phyloP scores from a whole-genome alignment of 176 grass and related monocot species.

The Oryza nivara region DNA sequence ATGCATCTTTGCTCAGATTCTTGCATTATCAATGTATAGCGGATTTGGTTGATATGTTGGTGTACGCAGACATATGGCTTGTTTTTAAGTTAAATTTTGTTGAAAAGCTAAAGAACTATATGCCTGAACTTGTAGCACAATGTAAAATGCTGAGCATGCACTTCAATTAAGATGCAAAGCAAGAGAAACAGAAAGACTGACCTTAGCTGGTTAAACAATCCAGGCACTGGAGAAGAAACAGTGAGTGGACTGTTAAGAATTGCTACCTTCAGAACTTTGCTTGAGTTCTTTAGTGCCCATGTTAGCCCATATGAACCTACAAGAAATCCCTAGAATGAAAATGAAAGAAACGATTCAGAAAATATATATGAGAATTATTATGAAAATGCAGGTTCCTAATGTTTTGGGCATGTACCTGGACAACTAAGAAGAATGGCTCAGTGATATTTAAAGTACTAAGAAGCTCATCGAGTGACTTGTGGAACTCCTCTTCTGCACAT shows the following conservation, averaged over 20 bases:
- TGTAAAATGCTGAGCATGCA: neutral
- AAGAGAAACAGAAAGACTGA: slow-evolving; percentile 40
- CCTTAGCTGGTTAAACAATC: slow-evolving; percentile 92
- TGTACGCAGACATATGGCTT: neutral
- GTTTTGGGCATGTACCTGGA: slow-evolving; percentile 63
- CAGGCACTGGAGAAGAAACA: slow-evolving; percentile 82
- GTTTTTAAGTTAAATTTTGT: neutral
- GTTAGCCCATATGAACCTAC: slow-evolving; percentile 97
- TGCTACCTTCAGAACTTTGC: slow-evolving; percentile 73
- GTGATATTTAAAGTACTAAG: slow-evolving; percentile 68
- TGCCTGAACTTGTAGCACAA: neutral
- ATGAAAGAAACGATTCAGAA: slow-evolving; percentile 31
- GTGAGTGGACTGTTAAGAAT: slow-evolving; percentile 92
- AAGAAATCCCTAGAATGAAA: slow-evolving; percentile 72
- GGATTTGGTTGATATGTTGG: neutral
- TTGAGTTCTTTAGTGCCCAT: slow-evolving; percentile 90
- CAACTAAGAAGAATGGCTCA: slow-evolving; percentile 81
- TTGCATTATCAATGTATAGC: neutral
- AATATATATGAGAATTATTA: slow-evolving; percentile 5
- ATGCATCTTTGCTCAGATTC: neutral
- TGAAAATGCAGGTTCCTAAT: slow-evolving; percentile 11
- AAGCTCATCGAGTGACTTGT: slow-evolving; percentile 80
- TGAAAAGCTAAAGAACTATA: slow-evolving; percentile 7
- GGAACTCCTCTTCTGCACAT: slow-evolving; percentile 89
- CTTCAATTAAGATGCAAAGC: slow-evolving; percentile 12